Percentiles rank a stretch among this genome's conserved stretches.
These are phyloP conservation scores for Heterobasidion occidentale DNA, from an alignment of 1,284 basidiomycete genomes.

Conservation along the genomic window DNA sequence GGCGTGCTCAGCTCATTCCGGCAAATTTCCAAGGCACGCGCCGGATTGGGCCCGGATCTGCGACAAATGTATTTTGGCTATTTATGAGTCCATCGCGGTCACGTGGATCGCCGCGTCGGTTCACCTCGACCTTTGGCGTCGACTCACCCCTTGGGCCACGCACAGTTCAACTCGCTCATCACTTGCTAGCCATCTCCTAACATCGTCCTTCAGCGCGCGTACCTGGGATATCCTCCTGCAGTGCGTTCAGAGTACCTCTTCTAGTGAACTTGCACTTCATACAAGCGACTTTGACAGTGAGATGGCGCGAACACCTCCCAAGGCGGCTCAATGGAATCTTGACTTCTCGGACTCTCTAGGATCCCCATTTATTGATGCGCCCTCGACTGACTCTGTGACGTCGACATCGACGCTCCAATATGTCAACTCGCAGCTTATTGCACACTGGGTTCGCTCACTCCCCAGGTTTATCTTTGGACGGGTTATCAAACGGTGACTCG, in stretches of 20 bases:
- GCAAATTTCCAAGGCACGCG: too few species aligned
- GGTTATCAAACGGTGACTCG: conserved; percentile 48
- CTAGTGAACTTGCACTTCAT: too few species aligned
- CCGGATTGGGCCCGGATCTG: too few species aligned
- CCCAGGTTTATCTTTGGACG: conserved; percentile 58
- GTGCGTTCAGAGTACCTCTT: too few species aligned
- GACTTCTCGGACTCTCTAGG: conserved; percentile 20
- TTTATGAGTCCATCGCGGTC: background rate
- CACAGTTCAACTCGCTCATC: background rate
- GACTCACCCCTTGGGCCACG: background rate
- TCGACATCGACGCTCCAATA: conserved; percentile 45
- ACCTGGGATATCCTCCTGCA: too few species aligned
- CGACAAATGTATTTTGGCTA: background rate
- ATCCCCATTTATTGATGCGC: conserved; percentile 21
- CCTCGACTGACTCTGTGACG: conserved; percentile 17
- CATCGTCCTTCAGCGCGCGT: too few species aligned
- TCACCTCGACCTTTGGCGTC: conserved; percentile 4
- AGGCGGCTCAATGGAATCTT: conserved; percentile 25
- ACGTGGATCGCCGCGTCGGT: background rate
- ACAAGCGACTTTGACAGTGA: background rate
- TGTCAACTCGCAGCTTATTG: conserved; percentile 69
- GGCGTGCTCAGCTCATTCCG: too few species aligned
- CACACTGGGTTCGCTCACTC: conserved; percentile 70
- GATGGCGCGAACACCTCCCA: conserved; percentile 16
- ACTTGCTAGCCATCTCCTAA: too few species aligned